Base-by-base conservation (phyloP, 208 protist species). In the Wallacemonas sp. region DNA sequence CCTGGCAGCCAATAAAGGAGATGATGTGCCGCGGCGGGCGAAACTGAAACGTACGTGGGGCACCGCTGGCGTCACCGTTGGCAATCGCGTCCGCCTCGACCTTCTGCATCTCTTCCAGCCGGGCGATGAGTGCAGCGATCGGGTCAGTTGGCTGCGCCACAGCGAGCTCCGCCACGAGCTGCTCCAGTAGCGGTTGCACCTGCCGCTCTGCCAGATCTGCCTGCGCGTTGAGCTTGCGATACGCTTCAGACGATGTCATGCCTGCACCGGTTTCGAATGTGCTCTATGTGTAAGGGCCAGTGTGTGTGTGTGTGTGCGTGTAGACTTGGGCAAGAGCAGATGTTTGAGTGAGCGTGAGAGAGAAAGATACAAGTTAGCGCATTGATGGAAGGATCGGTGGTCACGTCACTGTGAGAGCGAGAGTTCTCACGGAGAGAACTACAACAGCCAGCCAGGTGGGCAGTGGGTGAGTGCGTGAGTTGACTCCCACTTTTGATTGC, bases 161-260 rank as follows among this genome's bases (percentile, higher is more conserved):
- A 2, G 63, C 44, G 2, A 86, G 46, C 32, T 81, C 54, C 11
- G 60, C 19, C 9, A 71, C 52, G 19, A 86, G 49, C 72, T 72
- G 43, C 67, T 83, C 68, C 9, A 79, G 56, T 23, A 83, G 44
- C 29, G 72, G 43, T 54, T 78, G 76, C 41, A 86, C 62, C 36
- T 78, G 71, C 12, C 58, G 29, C 16, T 49, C 43, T 11, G 75
- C 75, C 8, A 82, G 62, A 19, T 62, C 29, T 24, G 47, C 27
- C 68, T 86, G 72, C 27, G 80, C 71, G 41, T 63, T 56, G 30
- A 76, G 44, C 68, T 74, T 76, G 69, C 82, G 76, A 65, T 80
- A 80, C 17, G 48, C 33, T 14, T 64, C 74, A 14, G 68, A 61
- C 5, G 70, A 65, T 11, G 73, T 52, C 78, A 83, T 83, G 23